These are phyloP conservation scores for Medakamo hakoo DNA, from an alignment of 139 green algal species.

Conservation along the genomic window DNA sequence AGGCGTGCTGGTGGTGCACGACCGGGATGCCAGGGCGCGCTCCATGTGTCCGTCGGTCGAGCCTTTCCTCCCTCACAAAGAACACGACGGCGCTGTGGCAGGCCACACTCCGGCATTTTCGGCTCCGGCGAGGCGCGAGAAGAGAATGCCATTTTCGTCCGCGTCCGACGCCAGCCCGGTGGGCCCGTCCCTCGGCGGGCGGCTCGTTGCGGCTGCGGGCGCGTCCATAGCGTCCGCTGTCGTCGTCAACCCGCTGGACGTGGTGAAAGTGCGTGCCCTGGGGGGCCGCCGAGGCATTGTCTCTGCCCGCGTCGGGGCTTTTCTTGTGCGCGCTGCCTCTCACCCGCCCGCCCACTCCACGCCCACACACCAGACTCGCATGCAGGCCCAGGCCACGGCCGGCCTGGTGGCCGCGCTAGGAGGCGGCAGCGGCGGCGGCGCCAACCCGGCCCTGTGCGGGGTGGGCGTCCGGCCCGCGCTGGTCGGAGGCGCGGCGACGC, in stretches of 20 bases:
- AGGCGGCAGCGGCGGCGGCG: background rate
- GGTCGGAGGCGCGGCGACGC: constrained; percentile 1
- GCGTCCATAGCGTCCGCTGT: constrained; percentile 43
- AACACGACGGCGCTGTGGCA: no score
- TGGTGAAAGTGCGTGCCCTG: constrained; percentile 47
- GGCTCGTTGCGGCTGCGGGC: constrained; percentile 35
- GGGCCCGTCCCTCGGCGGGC: background rate
- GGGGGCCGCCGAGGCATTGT: background rate
- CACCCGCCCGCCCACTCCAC: background rate
- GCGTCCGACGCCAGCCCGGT: no score
- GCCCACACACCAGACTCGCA: constrained; percentile 25
- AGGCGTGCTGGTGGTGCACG: no score
- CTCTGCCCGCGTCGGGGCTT: background rate
- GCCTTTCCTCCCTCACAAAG: no score
- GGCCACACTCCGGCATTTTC: no score
- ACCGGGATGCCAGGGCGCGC: no score
- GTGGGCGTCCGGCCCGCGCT: background rate
- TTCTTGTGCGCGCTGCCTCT: background rate
- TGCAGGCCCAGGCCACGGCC: constrained; percentile 34
- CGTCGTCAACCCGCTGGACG: constrained; percentile 66
- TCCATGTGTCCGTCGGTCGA: no score
- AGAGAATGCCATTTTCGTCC: no score
- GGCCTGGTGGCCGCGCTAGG: background rate
- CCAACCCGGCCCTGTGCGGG: constrained; percentile 17
- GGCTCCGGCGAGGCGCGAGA: no score